Evolutionary conservation across 2,329 filamentous ascomycete species (phyloP).

Genomic region (Bipolaris zeicola): DNA sequence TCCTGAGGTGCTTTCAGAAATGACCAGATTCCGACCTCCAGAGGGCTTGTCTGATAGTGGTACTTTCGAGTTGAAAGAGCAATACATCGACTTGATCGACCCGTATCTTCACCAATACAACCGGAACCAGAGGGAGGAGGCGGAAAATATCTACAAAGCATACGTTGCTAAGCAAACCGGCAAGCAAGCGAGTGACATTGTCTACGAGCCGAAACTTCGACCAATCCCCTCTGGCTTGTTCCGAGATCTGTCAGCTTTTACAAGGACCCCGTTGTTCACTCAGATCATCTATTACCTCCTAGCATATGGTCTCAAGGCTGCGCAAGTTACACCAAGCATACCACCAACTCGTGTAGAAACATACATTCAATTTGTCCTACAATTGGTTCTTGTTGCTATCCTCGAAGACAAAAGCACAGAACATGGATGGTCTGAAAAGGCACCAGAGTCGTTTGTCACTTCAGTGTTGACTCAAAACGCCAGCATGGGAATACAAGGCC

Average conservation of each 20-base stretch:
- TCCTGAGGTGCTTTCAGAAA: conserved; percentile 79
- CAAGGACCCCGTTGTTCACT: conserved; percentile 81
- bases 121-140: conserved; percentile 95
- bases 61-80: conserved; percentile 87
- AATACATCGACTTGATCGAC: conserved; percentile 86
- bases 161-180: conserved; percentile 88
- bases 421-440: conserved; percentile 48
- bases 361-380: conserved; percentile 88
- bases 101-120: conserved; percentile 96
- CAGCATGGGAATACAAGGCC: conserved; percentile 45
- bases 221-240: conserved; percentile 80
- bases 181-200: conserved; percentile 78
- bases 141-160: conserved; percentile 84
- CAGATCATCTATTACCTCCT: conserved; percentile 90
- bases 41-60: conserved; percentile 92
- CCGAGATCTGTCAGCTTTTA: conserved; percentile 76
- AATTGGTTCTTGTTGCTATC: conserved; percentile 83
- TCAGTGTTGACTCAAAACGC: conserved; percentile 70
- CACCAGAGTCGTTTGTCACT: conserved; percentile 70
- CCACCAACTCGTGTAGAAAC: conserved; percentile 84
- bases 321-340: conserved; percentile 72
- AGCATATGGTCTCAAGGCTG: conserved; percentile 75
- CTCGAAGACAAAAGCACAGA: conserved; percentile 72
- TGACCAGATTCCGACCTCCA: conserved; percentile 86
- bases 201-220: conserved; percentile 85